Evolutionary conservation across 768 basidiomycete species (phyloP), one percentile per base, ranked within the genome.

Genomic region (Melanogaster broomeanus): DNA sequence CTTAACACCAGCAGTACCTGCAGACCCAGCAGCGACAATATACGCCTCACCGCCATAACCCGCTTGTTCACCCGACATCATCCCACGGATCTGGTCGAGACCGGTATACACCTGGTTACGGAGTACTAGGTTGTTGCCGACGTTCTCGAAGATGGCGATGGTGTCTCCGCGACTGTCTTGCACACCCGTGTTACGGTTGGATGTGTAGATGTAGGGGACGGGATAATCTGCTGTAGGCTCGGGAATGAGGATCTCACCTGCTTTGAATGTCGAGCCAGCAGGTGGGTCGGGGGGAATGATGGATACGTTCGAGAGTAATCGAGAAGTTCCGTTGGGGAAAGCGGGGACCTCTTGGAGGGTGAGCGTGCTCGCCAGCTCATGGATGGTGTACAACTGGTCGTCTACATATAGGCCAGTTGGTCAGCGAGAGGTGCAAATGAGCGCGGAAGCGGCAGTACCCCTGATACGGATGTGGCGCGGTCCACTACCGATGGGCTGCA

Each of bases 221-320:
- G 76, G 77, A 72, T 82, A 88, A 18, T 61, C 59, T 3, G 49
- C 22, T 1, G 76, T 76, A 2, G 77, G 71, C 13, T 72, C 54
- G 0, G 86, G 80, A 52, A 87, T 79, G 40, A 87, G 76, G 57
- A 88, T 79, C 58, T 88, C 87, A 8, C 73, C 85, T 1, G 79
- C 85, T 10, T 78, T 61, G 61, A 77, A 84, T 53, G 60, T 47
- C 30, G 77, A 58, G 55, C 66, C 51, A 55, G 74, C 42, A 24
- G 75, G 70, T 66, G 66, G 61, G 65, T 74, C 66, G 0, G 70
- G 70, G 19, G 77, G 74, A 19, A 81, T 56, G 61, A 79, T 82
- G 19, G 78, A 77, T 24, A 76, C 74, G 34, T 68, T 77, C 2
- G 78, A 75, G 51, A 83, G 69, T 50, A 81, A 76, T 44, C 76